Conservation (phyloP, 768 basidiomycete genomes). For the Boletus insuetus region DNA sequence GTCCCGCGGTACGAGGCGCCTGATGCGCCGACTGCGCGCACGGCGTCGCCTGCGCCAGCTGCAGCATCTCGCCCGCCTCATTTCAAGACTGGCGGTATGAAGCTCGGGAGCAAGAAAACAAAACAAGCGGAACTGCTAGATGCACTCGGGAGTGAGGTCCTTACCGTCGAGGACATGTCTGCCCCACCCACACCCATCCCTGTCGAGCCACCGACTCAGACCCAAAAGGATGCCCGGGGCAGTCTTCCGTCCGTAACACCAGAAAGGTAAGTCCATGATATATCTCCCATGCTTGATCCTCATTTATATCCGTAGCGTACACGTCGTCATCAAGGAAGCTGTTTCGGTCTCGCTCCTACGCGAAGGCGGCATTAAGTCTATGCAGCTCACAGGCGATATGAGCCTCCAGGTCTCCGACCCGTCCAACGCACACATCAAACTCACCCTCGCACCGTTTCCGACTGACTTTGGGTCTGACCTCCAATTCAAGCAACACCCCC, state of each 20-base stretch:
- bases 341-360: constrained; percentile 79
- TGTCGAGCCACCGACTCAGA: constrained; percentile 42
- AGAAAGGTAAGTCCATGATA: constrained; percentile 54
- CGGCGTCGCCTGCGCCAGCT: constrained; percentile 42
- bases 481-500: constrained; percentile 97
- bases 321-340: constrained; percentile 81
- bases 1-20: constrained; percentile 71
- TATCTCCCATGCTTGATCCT: neutral
- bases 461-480: constrained; percentile 64
- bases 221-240: constrained; percentile 50
- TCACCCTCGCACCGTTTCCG: constrained; percentile 57
- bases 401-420: constrained; percentile 84
- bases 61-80: constrained; percentile 62
- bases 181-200: constrained; percentile 49
- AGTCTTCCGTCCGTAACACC: constrained; percentile 73
- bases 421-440: constrained; percentile 64
- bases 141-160: constrained; percentile 77
- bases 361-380: constrained; percentile 85
- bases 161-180: constrained; percentile 52
- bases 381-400: constrained; percentile 95
- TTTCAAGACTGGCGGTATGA: constrained; percentile 96
- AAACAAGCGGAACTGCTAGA: constrained; percentile 87
- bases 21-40: constrained; percentile 44
- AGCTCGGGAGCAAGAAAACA: constrained; percentile 89
- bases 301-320: constrained; percentile 55